Evolutionary conservation across 176 grass and related monocot species (phyloP), one percentile per base, ranked within the genome.

Genomic region (Aechmea fasciata): DNA sequence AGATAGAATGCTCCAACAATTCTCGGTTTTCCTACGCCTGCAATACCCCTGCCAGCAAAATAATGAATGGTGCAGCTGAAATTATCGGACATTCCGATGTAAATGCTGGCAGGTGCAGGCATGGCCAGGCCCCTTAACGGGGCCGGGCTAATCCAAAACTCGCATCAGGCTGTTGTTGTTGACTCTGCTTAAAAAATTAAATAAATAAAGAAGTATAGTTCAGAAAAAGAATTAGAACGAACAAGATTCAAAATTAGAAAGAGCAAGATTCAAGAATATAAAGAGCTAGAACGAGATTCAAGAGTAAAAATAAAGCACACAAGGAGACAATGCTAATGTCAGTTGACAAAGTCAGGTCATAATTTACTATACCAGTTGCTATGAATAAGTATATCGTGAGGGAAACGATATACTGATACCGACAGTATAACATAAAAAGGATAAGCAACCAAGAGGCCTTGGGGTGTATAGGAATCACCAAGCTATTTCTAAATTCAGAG

Each of bases 131-230:
- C 89, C 90, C 94, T 90, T 71, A 99, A 22, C 87, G 94, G 90
- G 94, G 94, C 94, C 90, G 84, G 69, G 90, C 95, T 63, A 99
- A 79, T 82, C 87, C 82, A 87, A 93, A 90, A 83, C 75, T 88
- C 69, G 84, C 72, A 66, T 99, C 95, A 73, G 83, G 59, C 72
- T 83, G 89, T 68, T 92, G 89, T 12, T 90, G 79, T 65, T 97
- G 87, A 74, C 77, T 71, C 84, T 99, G 75, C 10, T 71, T 10
- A 67, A 17, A 79, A 20, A 49, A 24, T 72, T 53, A 57, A 67
- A 9, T 50, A 14, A 9, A 11, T 20, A 10, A 26, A 26, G 25
- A 26, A 7, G 12, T 13, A 10, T 70, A 3, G 79, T 19, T 3
- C 15, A 48, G 63, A 1, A 64, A 62, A 18, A 25, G 49, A 87